Conservation (phyloP, 2,329 filamentous ascomycete genomes). For the Pestalotiopsis sp. region DNA sequence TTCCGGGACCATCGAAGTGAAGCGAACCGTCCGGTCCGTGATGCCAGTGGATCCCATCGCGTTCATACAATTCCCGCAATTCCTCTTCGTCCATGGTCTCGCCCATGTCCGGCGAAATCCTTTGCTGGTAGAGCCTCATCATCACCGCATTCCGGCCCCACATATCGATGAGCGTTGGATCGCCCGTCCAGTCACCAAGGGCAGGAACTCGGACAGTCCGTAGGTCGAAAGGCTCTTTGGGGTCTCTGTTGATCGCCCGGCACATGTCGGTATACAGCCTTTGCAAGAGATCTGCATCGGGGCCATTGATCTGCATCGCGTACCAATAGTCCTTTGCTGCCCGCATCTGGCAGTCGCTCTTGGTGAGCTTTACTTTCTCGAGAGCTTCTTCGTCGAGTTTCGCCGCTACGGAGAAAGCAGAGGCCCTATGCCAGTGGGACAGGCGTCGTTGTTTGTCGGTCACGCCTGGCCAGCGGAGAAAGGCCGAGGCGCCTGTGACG, state of each 20-base stretch:
- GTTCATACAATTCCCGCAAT: background rate
- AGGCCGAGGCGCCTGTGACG: background rate
- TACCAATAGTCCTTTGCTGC: background rate
- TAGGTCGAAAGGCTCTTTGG: background rate
- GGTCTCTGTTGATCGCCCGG: background rate
- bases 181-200: background rate
- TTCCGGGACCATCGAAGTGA: no score
- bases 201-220: background rate
- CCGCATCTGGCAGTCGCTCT: background rate
- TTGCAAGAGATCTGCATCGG: background rate
- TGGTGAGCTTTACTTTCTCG: background rate
- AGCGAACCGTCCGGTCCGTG: background rate
- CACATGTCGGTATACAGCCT: background rate
- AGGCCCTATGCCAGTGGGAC: background rate
- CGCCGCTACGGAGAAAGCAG: background rate
- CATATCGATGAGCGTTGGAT: background rate
- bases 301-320: background rate
- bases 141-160: background rate
- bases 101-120: background rate
- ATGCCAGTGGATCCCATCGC: constrained; percentile 10
- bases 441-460: background rate
- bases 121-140: background rate
- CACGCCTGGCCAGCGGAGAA: background rate
- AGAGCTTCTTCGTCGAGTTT: background rate
- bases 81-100: background rate